Evolutionary conservation across 495 filamentous ascomycete genomes (phyloP).

Genomic region (Parathielavia hyrcaniae): DNA sequence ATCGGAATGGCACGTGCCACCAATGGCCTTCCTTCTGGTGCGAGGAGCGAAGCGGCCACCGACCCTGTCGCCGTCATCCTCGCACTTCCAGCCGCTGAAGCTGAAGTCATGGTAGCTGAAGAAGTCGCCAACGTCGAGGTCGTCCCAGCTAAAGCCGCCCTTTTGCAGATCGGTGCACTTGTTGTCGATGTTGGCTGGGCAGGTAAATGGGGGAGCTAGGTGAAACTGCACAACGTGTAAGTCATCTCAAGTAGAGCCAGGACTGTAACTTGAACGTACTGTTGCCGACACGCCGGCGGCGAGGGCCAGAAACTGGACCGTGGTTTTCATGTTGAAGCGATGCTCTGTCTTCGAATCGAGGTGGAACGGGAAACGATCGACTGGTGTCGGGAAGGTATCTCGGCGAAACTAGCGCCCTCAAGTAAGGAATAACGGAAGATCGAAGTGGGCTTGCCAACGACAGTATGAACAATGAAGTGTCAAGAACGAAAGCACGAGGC

Average conservation of each 20-base stretch:
- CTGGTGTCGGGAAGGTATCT: constrained; percentile 11
- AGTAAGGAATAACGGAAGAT: constrained; percentile 1
- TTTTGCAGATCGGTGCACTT: constrained; percentile 61
- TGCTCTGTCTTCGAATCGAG: constrained; percentile 7
- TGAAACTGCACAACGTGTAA: constrained; percentile 44
- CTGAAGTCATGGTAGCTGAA: constrained; percentile 60
- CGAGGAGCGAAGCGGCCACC: constrained; percentile 43
- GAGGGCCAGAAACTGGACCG: constrained; percentile 48
- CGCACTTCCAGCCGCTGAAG: constrained; percentile 67
- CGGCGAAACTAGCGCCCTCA: constrained; percentile 23
- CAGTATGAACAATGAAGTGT: constrained; percentile 23
- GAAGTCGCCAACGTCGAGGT: constrained; percentile 58
- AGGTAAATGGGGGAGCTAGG: constrained; percentile 54
- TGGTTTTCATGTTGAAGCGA: constrained; percentile 43
- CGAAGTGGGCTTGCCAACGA: constrained; percentile 22
- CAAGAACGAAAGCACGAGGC: constrained; percentile 32
- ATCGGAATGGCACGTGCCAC: constrained; percentile 47
- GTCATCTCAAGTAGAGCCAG: background rate
- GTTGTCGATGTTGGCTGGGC: constrained; percentile 70
- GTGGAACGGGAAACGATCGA: constrained; percentile 20
- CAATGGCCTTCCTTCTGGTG: constrained; percentile 56
- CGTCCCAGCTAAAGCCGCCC: constrained; percentile 64
- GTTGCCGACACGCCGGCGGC: constrained; percentile 55
- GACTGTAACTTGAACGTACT: constrained; percentile 37
- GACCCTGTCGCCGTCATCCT: constrained; percentile 46